phyloP scores from a whole-genome alignment of 2,329 filamentous ascomycete species.

The Colletotrichum endophyticum region DNA sequence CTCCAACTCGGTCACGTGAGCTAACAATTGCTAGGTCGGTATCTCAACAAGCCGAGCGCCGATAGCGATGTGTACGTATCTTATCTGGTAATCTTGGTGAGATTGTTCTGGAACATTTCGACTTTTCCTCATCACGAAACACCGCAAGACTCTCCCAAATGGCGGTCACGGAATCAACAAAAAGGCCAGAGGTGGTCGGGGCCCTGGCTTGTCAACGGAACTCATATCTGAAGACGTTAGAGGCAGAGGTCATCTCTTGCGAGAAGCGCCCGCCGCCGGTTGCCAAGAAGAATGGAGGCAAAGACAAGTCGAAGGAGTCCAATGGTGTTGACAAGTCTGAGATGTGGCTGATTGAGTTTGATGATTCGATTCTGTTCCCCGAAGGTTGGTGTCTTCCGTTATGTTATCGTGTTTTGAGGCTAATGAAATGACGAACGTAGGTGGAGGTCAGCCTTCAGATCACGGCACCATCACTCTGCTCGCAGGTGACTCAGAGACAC shows the following conservation, averaged over 20 bases:
- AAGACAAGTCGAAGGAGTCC: slow-evolving; percentile 21
- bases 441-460: slow-evolving; percentile 35
- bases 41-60: not conserved
- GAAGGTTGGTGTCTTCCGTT: slow-evolving; percentile 24
- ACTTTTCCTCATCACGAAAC: not conserved
- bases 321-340: slow-evolving; percentile 4
- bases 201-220: slow-evolving; percentile 31
- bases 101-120: not conserved
- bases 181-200: slow-evolving; percentile 24
- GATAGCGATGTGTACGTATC: not conserved
- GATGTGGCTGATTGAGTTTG: slow-evolving; percentile 33
- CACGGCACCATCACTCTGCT: slow-evolving; percentile 25
- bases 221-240: slow-evolving; percentile 29
- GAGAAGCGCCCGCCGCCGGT: slow-evolving; percentile 23
- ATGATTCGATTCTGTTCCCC: slow-evolving; percentile 33
- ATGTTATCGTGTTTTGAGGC: rapidly evolving
- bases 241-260: slow-evolving; percentile 30
- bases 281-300: slow-evolving; percentile 7
- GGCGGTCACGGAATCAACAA: slow-evolving; percentile 4
- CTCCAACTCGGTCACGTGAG: not conserved
- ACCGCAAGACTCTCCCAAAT: not conserved
- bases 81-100: not conserved
- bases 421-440: slow-evolving; percentile 1
- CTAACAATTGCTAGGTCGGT: rapidly evolving
- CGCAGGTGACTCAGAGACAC: not conserved